Conservation (phyloP, 2,329 filamentous ascomycete genomes). For the Trichoderma lentiforme region DNA sequence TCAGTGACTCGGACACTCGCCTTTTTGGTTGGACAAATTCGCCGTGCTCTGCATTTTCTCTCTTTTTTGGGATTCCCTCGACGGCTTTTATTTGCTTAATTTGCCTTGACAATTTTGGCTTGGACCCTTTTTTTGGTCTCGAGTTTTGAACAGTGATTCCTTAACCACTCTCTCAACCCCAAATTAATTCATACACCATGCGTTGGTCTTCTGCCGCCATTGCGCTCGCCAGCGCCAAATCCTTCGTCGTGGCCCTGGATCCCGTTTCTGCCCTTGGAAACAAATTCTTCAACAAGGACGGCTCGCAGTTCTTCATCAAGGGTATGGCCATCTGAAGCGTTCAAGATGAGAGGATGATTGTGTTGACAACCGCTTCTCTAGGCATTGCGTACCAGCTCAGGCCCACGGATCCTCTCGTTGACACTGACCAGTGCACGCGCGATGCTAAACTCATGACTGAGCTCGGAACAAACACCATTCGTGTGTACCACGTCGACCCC, state of each 20-base stretch:
- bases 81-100: background rate
- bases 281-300: slow-evolving; percentile 82
- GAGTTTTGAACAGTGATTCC: slow-evolving; percentile 6
- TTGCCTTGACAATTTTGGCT: background rate
- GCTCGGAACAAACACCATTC: slow-evolving; percentile 78
- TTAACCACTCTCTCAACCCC: background rate
- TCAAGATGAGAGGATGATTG: background rate
- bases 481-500: slow-evolving; percentile 83
- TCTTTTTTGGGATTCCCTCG: background rate
- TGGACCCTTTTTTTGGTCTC: background rate
- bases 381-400: slow-evolving; percentile 69
- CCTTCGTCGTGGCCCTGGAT: slow-evolving; percentile 40
- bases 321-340: slow-evolving; percentile 46
- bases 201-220: slow-evolving; percentile 35
- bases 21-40: background rate
- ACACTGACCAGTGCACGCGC: slow-evolving; percentile 70
- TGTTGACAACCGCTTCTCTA: slow-evolving; percentile 31
- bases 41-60: background rate
- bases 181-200: slow-evolving; percentile 31
- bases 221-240: slow-evolving; percentile 34
- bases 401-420: slow-evolving; percentile 68
- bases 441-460: slow-evolving; percentile 76
- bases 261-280: slow-evolving; percentile 60
- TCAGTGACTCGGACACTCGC: background rate
- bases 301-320: slow-evolving; percentile 80